Conservation (phyloP, 306 rosid species). For the Rubus idaeus region DNA sequence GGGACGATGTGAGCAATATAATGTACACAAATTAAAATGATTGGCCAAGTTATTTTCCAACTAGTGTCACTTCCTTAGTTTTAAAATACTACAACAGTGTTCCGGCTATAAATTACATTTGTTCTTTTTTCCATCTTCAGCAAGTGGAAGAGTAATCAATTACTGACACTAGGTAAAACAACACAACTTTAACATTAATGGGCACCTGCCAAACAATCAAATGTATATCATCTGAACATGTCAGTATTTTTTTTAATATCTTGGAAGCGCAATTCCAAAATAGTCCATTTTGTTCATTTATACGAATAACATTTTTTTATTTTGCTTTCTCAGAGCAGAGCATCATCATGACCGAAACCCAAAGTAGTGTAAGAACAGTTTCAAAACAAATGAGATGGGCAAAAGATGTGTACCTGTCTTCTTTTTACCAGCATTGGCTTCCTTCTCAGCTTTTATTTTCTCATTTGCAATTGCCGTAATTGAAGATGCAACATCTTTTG, state of each 20-base stretch:
- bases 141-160: background rate
- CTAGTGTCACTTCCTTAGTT: background rate
- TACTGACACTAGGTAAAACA: background rate
- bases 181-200: background rate
- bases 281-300: background rate
- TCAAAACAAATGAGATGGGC: conserved; percentile 4
- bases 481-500: conserved; percentile 89
- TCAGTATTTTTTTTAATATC: background rate
- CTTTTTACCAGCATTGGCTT: conserved; percentile 87
- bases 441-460: conserved; percentile 88
- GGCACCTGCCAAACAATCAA: background rate
- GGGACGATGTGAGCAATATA: background rate
- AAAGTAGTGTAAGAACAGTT: background rate
- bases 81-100: background rate
- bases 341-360: background rate
- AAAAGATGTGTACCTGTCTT: conserved; percentile 52
- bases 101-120: background rate
- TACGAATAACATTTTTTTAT: background rate
- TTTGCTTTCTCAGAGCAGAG: background rate
- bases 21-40: background rate
- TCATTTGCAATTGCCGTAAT: conserved; percentile 87
- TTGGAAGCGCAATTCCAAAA: background rate
- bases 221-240: background rate
- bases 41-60: background rate
- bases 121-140: background rate